Conservation (phyloP, 108 stramenopile species). For the Fistulifera solaris region DNA sequence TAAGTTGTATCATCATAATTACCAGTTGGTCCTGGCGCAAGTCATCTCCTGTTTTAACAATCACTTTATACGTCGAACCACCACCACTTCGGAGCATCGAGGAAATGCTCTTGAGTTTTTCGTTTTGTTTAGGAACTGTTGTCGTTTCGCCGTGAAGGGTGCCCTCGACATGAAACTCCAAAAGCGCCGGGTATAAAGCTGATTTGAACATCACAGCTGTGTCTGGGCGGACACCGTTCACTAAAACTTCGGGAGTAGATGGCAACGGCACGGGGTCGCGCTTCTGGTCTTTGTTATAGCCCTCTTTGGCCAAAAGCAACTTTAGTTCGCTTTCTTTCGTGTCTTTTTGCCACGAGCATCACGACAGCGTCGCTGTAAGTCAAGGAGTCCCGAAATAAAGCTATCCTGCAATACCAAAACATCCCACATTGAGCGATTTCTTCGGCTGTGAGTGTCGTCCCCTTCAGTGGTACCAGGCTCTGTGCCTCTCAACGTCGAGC, state of each 20-base stretch:
- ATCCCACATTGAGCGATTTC: constrained; percentile 50
- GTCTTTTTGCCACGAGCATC: constrained; percentile 71
- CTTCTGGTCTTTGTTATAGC: constrained; percentile 37
- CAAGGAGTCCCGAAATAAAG: constrained; percentile 78
- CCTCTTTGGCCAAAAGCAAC: constrained; percentile 51
- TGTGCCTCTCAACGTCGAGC: constrained; percentile 23
- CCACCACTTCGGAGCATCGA: constrained; percentile 5
- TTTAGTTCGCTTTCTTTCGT: constrained; percentile 79
- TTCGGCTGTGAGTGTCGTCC: background rate
- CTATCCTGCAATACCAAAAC: constrained; percentile 67
- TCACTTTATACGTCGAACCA: constrained; percentile 56
- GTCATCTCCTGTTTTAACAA: constrained; percentile 99
- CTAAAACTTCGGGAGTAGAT: constrained; percentile 79
- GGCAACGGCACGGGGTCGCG: constrained; percentile 81
- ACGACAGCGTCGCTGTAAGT: constrained; percentile 57
- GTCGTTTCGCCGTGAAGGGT: background rate
- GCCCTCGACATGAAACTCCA: constrained; percentile 74
- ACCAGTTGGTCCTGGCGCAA: constrained; percentile 98
- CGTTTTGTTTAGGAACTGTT: background rate
- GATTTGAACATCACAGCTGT: constrained; percentile 86
- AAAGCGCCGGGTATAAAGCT: constrained; percentile 92
- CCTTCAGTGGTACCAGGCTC: background rate
- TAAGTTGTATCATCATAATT: constrained; percentile 94
- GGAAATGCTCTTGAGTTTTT: background rate
- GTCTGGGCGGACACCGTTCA: constrained; percentile 51